Evolutionary conservation across 768 basidiomycete genomes (phyloP), one percentile per base, ranked within the genome.

Genomic region (Trametes coccinea): DNA sequence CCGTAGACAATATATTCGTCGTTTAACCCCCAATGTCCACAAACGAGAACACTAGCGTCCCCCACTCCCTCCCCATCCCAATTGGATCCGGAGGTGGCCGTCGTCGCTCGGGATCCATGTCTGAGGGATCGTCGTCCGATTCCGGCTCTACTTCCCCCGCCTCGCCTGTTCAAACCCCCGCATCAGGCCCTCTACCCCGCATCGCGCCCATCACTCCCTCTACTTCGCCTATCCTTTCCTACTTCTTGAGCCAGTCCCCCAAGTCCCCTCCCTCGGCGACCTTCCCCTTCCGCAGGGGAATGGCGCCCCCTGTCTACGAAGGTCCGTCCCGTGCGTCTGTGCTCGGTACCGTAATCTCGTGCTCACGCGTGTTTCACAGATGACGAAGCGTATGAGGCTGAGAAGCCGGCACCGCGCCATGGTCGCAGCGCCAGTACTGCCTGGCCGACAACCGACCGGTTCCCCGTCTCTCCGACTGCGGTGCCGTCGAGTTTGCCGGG

Each of bases 221-320:
- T 6, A 80, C 79, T 4, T 90, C 90, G 3, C 90, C 90, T 48
- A 87, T 91, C 56, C 74, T 92, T 52, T 84, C 84, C 57, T 86
- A 88, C 71, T 87, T 89, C 73, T 71, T 90, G 78, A 72, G 72
- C 52, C 84, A 87, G 65, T 83, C 62, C 3, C 76, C 85, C 13
- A 86, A 84, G 67, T 67, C 78, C 0, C 74, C 62, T 17, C 48
- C 70, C 60, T 67, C 68, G 46, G 72, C 77, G 13, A 83, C 85
- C 7, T 86, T 87, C 69, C 87, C 88, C 22, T 87, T 87, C 77
- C 79, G 82, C 63, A 82, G 83, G 4, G 71, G 72, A 3, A 76
- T 77, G 64, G 84, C 83, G 56, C 78, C 83, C 1, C 76, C 82
- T 8, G 79, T 88, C 14, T 78, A 82, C 59, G 88, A 90, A 80